Conservation (phyloP, 73 alveolate species). For the Paramecium sonneborni region DNA sequence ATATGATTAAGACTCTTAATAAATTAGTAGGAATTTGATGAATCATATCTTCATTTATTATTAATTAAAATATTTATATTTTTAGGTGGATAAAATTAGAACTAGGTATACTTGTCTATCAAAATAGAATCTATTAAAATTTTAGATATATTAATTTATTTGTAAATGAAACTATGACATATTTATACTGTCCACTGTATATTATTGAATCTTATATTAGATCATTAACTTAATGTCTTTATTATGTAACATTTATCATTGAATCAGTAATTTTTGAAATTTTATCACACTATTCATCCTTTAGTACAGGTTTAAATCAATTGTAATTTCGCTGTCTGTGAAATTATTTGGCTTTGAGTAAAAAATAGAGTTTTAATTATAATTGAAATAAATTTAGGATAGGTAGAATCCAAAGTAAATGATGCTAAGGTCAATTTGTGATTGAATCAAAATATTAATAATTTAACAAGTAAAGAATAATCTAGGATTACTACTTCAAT, state of each 20-base stretch:
- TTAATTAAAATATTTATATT: constrained; percentile 96
- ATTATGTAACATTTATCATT: constrained; percentile 66
- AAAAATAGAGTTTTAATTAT: constrained; percentile 89
- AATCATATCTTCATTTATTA: constrained; percentile 88
- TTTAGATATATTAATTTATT: constrained; percentile 85
- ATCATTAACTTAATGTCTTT: constrained; percentile 56
- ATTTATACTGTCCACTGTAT: background rate
- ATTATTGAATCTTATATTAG: constrained; percentile 38
- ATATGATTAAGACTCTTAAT: background rate
- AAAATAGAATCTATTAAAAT: constrained; percentile 84
- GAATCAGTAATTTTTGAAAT: constrained; percentile 86
- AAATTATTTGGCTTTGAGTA: constrained; percentile 89
- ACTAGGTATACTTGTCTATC: background rate
- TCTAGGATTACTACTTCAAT: constrained; percentile 36
- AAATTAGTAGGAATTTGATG: constrained; percentile 61
- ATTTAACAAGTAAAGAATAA: background rate
- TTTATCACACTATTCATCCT: constrained; percentile 85
- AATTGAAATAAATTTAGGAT: constrained; percentile 61
- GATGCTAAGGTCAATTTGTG: too few relatives aligned
- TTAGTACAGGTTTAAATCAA: too few relatives aligned
- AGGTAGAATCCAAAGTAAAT: constrained; percentile 37
- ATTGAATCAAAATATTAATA: too few relatives aligned
- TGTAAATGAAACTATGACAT: constrained; percentile 89
- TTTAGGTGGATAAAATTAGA: constrained; percentile 94
- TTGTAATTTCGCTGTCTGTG: constrained; percentile 86